phyloP scores from a whole-genome alignment of 306 rosid species.

The Astragalus membranaceus region DNA sequence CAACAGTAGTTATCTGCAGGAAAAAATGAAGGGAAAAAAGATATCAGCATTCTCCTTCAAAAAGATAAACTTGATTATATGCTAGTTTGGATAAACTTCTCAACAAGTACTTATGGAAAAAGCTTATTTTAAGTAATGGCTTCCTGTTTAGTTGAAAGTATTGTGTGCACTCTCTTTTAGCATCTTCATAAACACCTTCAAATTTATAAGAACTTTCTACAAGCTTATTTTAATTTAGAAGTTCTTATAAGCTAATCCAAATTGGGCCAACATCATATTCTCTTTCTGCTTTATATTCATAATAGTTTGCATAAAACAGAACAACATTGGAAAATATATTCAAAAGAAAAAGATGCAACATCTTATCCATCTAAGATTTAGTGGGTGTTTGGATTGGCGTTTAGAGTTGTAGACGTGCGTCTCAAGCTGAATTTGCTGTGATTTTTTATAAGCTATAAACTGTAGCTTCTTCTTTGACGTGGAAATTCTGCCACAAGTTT shows the following conservation, averaged over 20 bases:
- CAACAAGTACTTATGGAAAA: not conserved
- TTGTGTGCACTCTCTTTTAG: not conserved
- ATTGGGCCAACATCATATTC: not conserved
- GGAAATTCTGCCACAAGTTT: too few relatives aligned
- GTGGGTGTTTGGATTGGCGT: too few relatives aligned
- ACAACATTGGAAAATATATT: not conserved
- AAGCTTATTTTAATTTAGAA: not conserved
- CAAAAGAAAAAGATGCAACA: not conserved
- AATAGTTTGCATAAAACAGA: not conserved
- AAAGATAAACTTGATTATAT: not conserved
- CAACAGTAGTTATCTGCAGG: constrained; percentile 82
- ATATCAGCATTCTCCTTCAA: not conserved
- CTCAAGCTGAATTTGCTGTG: too few relatives aligned
- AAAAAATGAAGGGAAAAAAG: not conserved
- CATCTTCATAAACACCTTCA: not conserved
- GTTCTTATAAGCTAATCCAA: not conserved
- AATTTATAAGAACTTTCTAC: not conserved
- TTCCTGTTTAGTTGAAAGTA: not conserved
- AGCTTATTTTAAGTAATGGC: not conserved
- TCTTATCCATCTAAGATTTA: not conserved
- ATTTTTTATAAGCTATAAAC: too few relatives aligned
- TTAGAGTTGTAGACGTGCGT: too few relatives aligned
- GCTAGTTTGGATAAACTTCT: not conserved
- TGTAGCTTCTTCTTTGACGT: too few relatives aligned
- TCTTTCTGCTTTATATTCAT: not conserved